phyloP scores from a whole-genome alignment of 305 asterid species.

The Andrographis paniculata region DNA sequence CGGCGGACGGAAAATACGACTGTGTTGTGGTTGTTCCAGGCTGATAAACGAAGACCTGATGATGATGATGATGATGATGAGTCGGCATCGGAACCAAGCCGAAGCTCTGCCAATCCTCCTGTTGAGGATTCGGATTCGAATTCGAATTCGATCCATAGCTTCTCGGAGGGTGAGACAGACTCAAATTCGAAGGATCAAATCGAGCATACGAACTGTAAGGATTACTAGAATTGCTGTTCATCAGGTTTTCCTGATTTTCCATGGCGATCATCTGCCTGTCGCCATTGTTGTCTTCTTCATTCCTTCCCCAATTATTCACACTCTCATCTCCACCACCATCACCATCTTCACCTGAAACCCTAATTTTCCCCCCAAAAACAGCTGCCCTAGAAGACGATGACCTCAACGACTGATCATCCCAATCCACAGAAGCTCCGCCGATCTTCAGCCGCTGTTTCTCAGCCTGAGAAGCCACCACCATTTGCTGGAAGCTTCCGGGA shows the following conservation, averaged over 20 bases:
- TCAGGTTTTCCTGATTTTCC: slow-evolving; percentile 12
- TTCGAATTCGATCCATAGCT: slow-evolving; percentile 22
- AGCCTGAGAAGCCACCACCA: slow-evolving; percentile 1
- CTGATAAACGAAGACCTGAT: slow-evolving; percentile 35
- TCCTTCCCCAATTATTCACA: slow-evolving; percentile 24
- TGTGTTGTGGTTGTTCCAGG: slow-evolving; percentile 31
- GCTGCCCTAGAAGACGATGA: neutral
- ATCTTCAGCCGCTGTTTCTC: slow-evolving; percentile 25
- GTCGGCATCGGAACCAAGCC: slow-evolving; percentile 25
- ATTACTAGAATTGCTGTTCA: too few relatives aligned
- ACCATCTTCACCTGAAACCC: slow-evolving; percentile 12
- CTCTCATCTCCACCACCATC: slow-evolving; percentile 17
- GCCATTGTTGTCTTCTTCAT: too few relatives aligned
- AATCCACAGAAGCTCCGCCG: slow-evolving; percentile 2
- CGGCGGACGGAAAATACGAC: slow-evolving; percentile 28
- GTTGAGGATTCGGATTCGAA: slow-evolving; percentile 13
- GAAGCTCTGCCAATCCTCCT: slow-evolving; percentile 31
- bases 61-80: slow-evolving; percentile 25
- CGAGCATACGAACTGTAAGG: slow-evolving; percentile 24
- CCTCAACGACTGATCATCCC: slow-evolving; percentile 18
- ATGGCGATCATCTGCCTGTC: too few relatives aligned
- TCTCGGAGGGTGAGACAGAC: slow-evolving; percentile 36
- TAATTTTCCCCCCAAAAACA: slow-evolving; percentile 19
- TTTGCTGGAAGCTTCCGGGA: slow-evolving; percentile 36
- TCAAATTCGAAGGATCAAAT: slow-evolving; percentile 57